A percentile compares a stretch with the other conserved stretches of the same genome.
Evolutionary conservation across 1,139 yeast species (phyloP).

Genomic region (Yamadazyma sp.): DNA sequence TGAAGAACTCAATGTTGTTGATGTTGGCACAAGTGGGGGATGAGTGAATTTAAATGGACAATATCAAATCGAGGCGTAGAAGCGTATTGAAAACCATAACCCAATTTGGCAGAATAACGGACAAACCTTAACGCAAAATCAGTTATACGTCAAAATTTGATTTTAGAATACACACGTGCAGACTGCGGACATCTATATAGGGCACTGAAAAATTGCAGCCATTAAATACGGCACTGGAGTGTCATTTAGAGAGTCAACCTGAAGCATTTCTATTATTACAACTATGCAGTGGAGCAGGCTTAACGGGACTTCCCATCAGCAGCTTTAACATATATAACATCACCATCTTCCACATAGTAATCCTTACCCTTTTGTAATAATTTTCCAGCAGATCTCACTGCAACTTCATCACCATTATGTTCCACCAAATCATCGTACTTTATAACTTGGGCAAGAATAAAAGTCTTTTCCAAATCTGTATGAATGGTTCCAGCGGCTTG

Average conservation of each 20-base stretch:
- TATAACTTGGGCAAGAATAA: constrained; percentile 49
- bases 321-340: constrained; percentile 89
- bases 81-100: background rate
- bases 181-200: background rate
- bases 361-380: constrained; percentile 94
- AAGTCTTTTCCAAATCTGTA: constrained; percentile 56
- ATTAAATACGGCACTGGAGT: background rate
- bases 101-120: too few species aligned
- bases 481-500: constrained; percentile 89
- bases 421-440: constrained; percentile 59
- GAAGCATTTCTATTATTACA: background rate
- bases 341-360: constrained; percentile 81
- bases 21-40: background rate
- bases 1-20: background rate
- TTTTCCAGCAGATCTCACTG: constrained; percentile 93
- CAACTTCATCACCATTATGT: constrained; percentile 69
- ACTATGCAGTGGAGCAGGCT: background rate
- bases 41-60: too few species aligned
- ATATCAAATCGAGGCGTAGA: background rate
- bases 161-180: background rate
- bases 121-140: background rate
- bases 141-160: constrained; percentile 2
- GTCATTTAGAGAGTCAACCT: background rate
- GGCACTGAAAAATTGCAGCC: background rate
- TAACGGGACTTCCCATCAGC: constrained; percentile 87